Conservation (phyloP, 2,329 filamentous ascomycete species). For the Leptosphaerulina australis region DNA sequence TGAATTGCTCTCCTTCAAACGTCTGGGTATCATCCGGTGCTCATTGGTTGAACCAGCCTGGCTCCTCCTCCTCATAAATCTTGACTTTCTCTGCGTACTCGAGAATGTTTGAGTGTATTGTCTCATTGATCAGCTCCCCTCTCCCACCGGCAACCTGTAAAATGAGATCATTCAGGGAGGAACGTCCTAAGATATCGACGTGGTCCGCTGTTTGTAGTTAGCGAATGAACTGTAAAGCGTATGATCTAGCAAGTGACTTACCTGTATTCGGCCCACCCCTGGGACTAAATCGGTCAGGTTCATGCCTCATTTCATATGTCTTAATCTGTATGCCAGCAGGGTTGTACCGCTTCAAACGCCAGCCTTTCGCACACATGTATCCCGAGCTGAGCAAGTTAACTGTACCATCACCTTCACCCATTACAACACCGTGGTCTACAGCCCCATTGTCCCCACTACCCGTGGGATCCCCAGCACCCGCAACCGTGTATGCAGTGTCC, state of each 20-base stretch:
- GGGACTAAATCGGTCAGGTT: conserved; percentile 89
- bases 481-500: conserved; percentile 57
- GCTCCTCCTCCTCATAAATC: conserved; percentile 66
- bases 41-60: conserved; percentile 5
- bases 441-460: conserved; percentile 26
- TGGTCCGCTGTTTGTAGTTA: conserved; percentile 70
- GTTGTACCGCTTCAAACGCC: conserved; percentile 93
- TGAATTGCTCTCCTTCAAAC: neutral
- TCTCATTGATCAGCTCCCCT: conserved; percentile 78
- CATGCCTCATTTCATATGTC: conserved; percentile 94
- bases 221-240: neutral
- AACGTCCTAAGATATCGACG: conserved; percentile 90
- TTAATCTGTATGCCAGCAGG: conserved; percentile 81
- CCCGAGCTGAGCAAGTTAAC: conserved; percentile 90
- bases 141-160: conserved; percentile 83
- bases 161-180: conserved; percentile 89
- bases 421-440: conserved; percentile 85
- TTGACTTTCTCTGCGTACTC: conserved; percentile 84
- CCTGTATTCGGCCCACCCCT: conserved; percentile 71
- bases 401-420: conserved; percentile 95
- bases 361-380: conserved; percentile 97
- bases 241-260: conserved; percentile 35
- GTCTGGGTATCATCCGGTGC: too few species aligned
- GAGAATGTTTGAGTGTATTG: conserved; percentile 78
- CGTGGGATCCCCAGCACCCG: conserved; percentile 17